Evolutionary conservation across 169 alveolate genomes (phyloP), one percentile per base, ranked within the genome.

Genomic region (Eimeria necatrix): DNA sequence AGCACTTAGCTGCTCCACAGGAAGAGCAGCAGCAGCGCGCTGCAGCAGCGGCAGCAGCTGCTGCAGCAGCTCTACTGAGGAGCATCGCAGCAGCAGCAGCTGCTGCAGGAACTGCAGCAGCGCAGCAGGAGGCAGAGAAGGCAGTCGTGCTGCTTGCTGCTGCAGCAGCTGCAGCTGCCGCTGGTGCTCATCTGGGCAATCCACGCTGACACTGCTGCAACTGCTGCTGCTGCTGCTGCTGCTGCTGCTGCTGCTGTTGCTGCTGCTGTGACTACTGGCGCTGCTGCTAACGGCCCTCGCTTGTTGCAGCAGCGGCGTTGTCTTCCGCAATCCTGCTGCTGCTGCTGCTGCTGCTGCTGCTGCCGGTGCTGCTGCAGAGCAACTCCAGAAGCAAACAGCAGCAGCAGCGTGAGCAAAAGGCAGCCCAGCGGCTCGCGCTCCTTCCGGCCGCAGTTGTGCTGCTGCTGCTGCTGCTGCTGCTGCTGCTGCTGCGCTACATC

Each of bases 181-280:
- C n/a, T n/a, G n/a, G n/a, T n/a, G n/a, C n/a, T n/a, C n/a, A n/a
- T n/a, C n/a, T n/a, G n/a, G n/a, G n/a, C n/a, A n/a, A n/a, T n/a
- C n/a, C n/a, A n/a, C n/a, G n/a, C n/a, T n/a, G n/a, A n/a, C n/a
- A n/a, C n/a, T n/a, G n/a, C n/a, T n/a, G n/a, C n/a, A n/a, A n/a
- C n/a, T n/a, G n/a, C n/a, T n/a, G n/a, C n/a, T n/a, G n/a, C n/a
- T n/a, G n/a, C n/a, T n/a, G n/a, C n/a, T n/a, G n/a, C 48, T 68
- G 78, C 1, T 68, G 78, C 78, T 68, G 78, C 14, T 68, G 78
- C 78, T 68, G 48, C 4, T 68, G 78, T 16, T 76, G 87, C 87
- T 46, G 24, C 61, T 26, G 87, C 32, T 32, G n/a, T n/a, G 4
- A 24, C 16, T n/a, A 4, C 12, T 71, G 83, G 53, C 6, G 24